phyloP scores from a whole-genome alignment of 495 filamentous ascomycete genomes.

The Neohortaea acidophila region DNA sequence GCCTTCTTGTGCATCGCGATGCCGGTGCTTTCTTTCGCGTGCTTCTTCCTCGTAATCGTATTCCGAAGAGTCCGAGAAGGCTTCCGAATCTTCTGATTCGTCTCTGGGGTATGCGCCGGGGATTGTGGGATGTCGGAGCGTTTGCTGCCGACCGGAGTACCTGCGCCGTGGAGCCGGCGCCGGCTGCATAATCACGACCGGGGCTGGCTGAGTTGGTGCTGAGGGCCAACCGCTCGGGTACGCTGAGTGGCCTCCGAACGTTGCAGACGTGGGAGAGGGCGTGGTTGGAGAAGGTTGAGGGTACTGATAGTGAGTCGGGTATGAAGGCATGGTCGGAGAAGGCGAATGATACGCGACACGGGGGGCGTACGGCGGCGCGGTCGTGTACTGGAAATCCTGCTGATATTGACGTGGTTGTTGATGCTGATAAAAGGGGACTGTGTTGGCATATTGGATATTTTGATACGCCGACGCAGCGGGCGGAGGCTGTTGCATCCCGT shows the following conservation, averaged over 20 bases:
- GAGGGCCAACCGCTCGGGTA: too few relatives aligned
- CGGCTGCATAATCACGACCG: slow-evolving; percentile 4
- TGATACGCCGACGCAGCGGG: slow-evolving; percentile 11
- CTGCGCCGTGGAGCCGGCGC: slow-evolving; percentile 1
- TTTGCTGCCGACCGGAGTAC: slow-evolving; percentile 7
- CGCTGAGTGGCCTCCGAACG: too few relatives aligned
- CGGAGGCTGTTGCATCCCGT: neutral
- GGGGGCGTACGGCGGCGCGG: too few relatives aligned
- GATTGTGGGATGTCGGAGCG: neutral
- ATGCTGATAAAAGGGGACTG: neutral
- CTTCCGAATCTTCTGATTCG: slow-evolving; percentile 6
- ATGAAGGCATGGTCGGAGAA: too few relatives aligned
- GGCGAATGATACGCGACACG: too few relatives aligned
- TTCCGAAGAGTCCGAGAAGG: slow-evolving; percentile 4
- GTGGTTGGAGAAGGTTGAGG: neutral
- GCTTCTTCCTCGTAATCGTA: slow-evolving; percentile 2
- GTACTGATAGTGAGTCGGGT: slow-evolving; percentile 5
- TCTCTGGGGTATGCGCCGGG: slow-evolving; percentile 10
- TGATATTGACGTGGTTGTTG: neutral
- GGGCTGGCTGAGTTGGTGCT: too few relatives aligned
- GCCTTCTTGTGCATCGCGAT: slow-evolving; percentile 1
- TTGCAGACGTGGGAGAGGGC: slow-evolving; percentile 5
- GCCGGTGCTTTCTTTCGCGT: neutral
- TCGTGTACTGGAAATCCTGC: neutral
- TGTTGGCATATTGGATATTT: neutral